Percentiles rank a stretch among this genome's conserved stretches.
These are phyloP conservation scores for Fomes fomentarius DNA, from an alignment of 1,284 basidiomycete genomes.

Conservation along the genomic window DNA sequence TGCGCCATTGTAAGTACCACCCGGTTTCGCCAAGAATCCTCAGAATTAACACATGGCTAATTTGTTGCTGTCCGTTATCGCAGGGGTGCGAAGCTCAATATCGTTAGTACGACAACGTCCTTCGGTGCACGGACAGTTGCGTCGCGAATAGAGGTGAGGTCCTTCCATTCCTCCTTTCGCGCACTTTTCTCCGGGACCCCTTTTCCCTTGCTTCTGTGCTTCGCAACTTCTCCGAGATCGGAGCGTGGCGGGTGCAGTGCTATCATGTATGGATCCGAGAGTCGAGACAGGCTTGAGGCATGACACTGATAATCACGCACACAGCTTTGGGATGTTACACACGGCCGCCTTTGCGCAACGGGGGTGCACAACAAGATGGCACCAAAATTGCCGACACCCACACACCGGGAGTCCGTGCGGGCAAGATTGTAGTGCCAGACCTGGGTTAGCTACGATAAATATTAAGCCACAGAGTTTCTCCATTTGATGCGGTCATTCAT, in stretches of 20 bases:
- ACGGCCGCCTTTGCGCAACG: slow-evolving; percentile 44
- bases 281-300: too few relatives aligned
- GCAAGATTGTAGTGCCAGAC: not conserved
- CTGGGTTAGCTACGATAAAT: too few relatives aligned
- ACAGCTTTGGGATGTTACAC: slow-evolving; percentile 35
- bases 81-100: slow-evolving; percentile 49
- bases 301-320: not conserved
- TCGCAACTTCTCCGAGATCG: not conserved
- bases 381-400: slow-evolving; percentile 15
- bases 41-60: not conserved
- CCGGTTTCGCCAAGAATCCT: slow-evolving; percentile 20
- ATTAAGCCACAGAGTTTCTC: too few relatives aligned
- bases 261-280: too few relatives aligned
- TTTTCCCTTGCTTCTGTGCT: not conserved
- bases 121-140: slow-evolving; percentile 46
- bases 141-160: slow-evolving; percentile 49
- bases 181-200: not conserved
- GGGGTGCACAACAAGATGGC: slow-evolving; percentile 44
- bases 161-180: slow-evolving; percentile 7
- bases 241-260: too few relatives aligned
- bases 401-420: not conserved
- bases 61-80: not conserved
- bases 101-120: slow-evolving; percentile 46
- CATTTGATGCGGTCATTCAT: too few relatives aligned
- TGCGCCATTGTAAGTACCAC: slow-evolving; percentile 35